Base-by-base conservation (phyloP, 208 protist genomes). In the Trypanosoma mega region DNA sequence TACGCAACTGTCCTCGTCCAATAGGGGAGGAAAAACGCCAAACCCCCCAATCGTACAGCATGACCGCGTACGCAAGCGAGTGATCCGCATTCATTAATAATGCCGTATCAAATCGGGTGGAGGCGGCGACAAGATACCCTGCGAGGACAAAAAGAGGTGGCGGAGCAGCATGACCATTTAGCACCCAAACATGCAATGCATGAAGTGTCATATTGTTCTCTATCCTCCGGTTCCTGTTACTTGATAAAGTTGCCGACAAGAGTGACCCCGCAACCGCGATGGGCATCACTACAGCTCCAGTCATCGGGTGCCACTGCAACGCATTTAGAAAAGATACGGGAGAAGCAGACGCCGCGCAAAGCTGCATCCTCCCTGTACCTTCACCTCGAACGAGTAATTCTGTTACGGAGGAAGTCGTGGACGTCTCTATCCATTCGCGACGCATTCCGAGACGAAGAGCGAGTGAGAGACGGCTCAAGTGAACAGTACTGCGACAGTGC, bases 111-210 rank as follows among this genome's bases (percentile, higher is more conserved):
- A 71, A 78, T 29, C 75, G 68, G 1, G 63, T 43, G 1, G 85
- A 80, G 41, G 85, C 62, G 21, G 78, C 73, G 8, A 70, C 69
- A 11, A 89, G 55, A 56, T 89, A 92, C 7, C 85, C 85, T 14
- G 85, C 85, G 0, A 92, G 52, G 5, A 82, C 56, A 51, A 88
- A 65, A 12, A 87, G 45, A 18, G 65, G 62, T 8, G 65, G 54
- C n/a, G 73, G 78, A 1, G 45, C 3, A 23, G 33, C 26, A 30
- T 49, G 55, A 0, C 47, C 39, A 30, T 70, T 37, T 44, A 90
- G 29, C 5, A 90, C 72, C 80, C 83, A 90, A 9, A 90, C 83
- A 61, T 90, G 83, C 23, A 85, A 68, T 41, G 78, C 82, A 20
- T 76, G 59, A 49, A 90, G 56, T 36, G 6, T 59, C 37, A 31